These are phyloP conservation scores for Fistulinella prunicolor DNA, from an alignment of 768 basidiomycete species.

Conservation along the genomic window DNA sequence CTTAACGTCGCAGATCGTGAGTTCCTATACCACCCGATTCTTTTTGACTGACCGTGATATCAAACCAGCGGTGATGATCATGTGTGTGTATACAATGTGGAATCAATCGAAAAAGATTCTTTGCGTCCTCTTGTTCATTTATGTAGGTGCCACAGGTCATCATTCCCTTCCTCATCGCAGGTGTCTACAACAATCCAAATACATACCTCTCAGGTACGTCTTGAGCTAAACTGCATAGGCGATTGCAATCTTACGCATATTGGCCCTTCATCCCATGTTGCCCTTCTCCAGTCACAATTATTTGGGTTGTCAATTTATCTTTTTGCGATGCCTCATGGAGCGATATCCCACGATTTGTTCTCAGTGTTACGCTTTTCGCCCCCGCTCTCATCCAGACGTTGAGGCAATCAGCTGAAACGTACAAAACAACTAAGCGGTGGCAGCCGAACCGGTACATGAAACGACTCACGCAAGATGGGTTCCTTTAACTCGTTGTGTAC, in stretches of 20 bases:
- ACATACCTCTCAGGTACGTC: constrained; percentile 1
- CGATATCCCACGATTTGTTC: background rate
- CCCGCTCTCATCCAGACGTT: background rate
- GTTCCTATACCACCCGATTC: background rate
- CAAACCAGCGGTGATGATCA: background rate
- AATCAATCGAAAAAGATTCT: background rate
- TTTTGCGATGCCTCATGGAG: background rate
- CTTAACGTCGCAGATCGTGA: background rate
- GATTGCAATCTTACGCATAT: no score
- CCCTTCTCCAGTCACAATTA: background rate
- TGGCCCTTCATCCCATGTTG: no score
- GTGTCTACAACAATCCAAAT: background rate
- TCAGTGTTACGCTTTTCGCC: background rate
- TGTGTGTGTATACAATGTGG: background rate
- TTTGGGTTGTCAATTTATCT: background rate
- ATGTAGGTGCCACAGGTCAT: background rate
- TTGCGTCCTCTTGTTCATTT: background rate
- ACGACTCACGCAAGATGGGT: background rate
- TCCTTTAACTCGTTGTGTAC: background rate
- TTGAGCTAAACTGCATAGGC: background rate
- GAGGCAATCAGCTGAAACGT: background rate
- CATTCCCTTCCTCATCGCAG: background rate
- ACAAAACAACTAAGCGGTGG: background rate
- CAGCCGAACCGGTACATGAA: background rate
- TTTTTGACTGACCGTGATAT: background rate